Base-by-base conservation (phyloP, 2,329 filamentous ascomycete species). In the Cryphonectria parasitica region DNA sequence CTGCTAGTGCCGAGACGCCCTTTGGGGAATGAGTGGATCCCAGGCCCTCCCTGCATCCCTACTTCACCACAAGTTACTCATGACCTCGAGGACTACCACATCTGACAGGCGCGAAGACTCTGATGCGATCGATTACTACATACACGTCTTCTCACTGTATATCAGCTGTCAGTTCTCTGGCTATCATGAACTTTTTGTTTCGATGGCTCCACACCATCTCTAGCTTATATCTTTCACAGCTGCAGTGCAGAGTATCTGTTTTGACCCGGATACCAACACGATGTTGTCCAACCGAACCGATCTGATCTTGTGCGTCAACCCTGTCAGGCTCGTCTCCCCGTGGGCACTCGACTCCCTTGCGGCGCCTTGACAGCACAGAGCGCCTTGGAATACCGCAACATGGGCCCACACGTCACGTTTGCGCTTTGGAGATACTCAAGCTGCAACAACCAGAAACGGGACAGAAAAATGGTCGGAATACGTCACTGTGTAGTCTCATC, bases 401-500 rank as follows among this genome's bases (percentile, higher is more conserved):
- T 58, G 54, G 54, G 25, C 54, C 54, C 13, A 10, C 52, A 56
- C n/a, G 52, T 71, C 62, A 66, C 66, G 62, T 58, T 69, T 62
- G 54, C 66, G 69, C 68, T 66, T 62, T 62, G 54, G 54, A 52
- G 62, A 41, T 65, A 68, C 45, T 61, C 69, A 54, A 56, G n/a
- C 52, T 56, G 52, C 52, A 28, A n/a, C 52, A 56, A 56, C 52
- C n/a, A 56, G 52, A 28, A 10, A 56, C n/a, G n/a, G 10, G n/a
- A 28, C n/a, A 39, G 36, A 39, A 10, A 11, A 39, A 39, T 58
- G 54, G 15, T 34, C 28, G 22, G 17, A 17, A 56, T 17, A 17
- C 25, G 25, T 56, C 25, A 56, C 25, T 22, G 15, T 22, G 15
- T 11, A 7, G 31, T 58, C 25, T 31, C 17, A 31, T 8, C 10